phyloP scores from a whole-genome alignment of 176 grass and related monocot species.

The Saccharum officinarum region DNA sequence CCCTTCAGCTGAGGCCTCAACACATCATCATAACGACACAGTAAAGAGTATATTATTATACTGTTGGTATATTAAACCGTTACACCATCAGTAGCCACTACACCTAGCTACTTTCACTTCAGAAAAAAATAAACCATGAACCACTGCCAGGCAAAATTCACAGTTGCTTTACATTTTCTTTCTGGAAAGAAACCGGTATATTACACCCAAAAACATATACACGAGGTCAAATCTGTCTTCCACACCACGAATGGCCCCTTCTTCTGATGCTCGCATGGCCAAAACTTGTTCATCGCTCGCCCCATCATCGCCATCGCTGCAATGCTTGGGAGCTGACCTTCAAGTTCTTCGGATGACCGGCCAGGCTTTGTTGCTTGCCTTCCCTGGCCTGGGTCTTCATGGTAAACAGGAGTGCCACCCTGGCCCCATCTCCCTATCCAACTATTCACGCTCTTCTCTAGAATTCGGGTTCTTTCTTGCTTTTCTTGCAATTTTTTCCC shows the following conservation, averaged over 20 bases:
- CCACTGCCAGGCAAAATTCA: neutral
- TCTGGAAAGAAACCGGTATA: neutral
- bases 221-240: slow-evolving; percentile 40
- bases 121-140: neutral
- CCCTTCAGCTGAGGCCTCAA: neutral
- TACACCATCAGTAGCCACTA: neutral
- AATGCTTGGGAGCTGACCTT: slow-evolving; percentile 71
- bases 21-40: neutral
- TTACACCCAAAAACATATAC: neutral
- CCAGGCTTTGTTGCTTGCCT: slow-evolving; percentile 12
- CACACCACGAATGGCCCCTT: slow-evolving; percentile 67
- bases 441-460: slow-evolving; percentile 32
- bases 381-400: neutral
- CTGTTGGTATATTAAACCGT: neutral
- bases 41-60: neutral
- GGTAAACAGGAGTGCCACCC: neutral
- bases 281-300: slow-evolving; percentile 60
- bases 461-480: slow-evolving; percentile 1
- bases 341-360: slow-evolving; percentile 8
- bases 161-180: neutral
- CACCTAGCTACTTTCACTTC: neutral
- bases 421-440: slow-evolving; percentile 70
- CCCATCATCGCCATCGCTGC: slow-evolving; percentile 92
- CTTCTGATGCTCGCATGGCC: slow-evolving; percentile 50
- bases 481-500: neutral